Evolutionary conservation across 441 rosid species (phyloP).

Genomic region (Geranium incanum): DNA sequence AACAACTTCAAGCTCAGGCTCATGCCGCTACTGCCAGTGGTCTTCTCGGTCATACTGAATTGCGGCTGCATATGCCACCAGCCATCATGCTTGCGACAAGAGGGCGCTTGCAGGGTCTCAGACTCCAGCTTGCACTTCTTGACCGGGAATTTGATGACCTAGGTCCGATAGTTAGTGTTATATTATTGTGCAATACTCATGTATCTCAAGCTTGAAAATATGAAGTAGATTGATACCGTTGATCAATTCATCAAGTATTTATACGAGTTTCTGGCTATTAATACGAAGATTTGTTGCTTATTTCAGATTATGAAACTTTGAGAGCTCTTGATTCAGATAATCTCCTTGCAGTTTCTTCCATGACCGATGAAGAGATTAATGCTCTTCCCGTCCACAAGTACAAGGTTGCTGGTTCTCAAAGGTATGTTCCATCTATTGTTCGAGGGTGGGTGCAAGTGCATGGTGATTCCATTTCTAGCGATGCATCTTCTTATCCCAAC

Average conservation of each 20-base stretch:
- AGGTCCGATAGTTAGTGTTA: constrained; percentile 28
- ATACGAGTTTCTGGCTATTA: too few species aligned
- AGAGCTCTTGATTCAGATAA: constrained; percentile 83
- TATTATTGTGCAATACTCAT: too few species aligned
- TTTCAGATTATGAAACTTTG: constrained; percentile 76
- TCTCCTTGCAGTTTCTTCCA: constrained; percentile 47
- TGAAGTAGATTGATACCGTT: too few species aligned
- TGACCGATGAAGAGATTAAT: constrained; percentile 84
- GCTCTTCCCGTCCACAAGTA: constrained; percentile 77
- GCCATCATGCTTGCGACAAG: constrained; percentile 74
- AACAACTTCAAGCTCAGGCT: constrained; percentile 88
- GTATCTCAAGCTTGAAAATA: too few species aligned
- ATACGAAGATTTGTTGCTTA: constrained; percentile 11
- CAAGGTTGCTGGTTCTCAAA: constrained; percentile 46
- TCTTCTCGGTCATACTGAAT: constrained; percentile 69
- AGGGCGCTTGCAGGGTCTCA: constrained; percentile 83
- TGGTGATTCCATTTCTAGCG: too few species aligned
- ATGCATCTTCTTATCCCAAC: too few species aligned
- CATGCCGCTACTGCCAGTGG: constrained; percentile 74
- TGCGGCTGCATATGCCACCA: constrained; percentile 76
- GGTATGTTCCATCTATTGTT: constrained; percentile 29
- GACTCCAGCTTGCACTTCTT: constrained; percentile 83
- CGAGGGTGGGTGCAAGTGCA: too few species aligned
- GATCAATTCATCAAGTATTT: too few species aligned
- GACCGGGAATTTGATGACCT: constrained; percentile 81